Conservation (phyloP, 352 stramenopile species). For the Pythium rhizo-oryzae region DNA sequence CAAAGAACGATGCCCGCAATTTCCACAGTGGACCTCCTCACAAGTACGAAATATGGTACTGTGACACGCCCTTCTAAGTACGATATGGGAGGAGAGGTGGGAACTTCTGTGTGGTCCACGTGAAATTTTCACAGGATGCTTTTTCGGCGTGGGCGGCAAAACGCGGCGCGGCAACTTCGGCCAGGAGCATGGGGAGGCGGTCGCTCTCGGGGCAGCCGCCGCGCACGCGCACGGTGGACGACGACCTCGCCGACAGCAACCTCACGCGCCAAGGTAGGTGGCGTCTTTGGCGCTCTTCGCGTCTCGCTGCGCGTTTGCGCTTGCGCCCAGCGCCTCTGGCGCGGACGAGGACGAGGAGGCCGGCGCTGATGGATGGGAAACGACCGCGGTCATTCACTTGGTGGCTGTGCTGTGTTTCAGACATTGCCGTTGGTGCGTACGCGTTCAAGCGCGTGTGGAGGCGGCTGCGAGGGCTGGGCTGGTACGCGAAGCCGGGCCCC, state of each 20-base stretch:
- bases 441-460: conserved; percentile 16
- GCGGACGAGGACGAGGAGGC: not conserved
- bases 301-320: not conserved
- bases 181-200: not conserved
- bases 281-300: not conserved
- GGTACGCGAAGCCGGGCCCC: conserved; percentile 6
- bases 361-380: not conserved
- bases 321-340: not conserved
- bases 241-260: conserved; percentile 20
- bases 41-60: not conserved
- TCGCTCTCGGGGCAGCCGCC: conserved; percentile 2
- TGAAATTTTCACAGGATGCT: not conserved
- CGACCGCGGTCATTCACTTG: not conserved
- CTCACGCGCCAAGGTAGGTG: conserved; percentile 19
- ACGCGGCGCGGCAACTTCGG: not conserved
- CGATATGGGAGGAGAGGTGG: not conserved
- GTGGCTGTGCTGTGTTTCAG: not conserved
- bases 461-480: conserved; percentile 2
- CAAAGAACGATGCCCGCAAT: not conserved
- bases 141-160: not conserved
- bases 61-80: not conserved
- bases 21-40: not conserved
- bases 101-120: not conserved
- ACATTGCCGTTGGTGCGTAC: conserved; percentile 17
- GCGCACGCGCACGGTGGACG: conserved; percentile 14